A percentile compares a stretch with the other conserved stretches of the same genome.
These are phyloP conservation scores for Petunia hybrid DNA, from an alignment of 305 asterid genomes.

Conservation along the genomic window DNA sequence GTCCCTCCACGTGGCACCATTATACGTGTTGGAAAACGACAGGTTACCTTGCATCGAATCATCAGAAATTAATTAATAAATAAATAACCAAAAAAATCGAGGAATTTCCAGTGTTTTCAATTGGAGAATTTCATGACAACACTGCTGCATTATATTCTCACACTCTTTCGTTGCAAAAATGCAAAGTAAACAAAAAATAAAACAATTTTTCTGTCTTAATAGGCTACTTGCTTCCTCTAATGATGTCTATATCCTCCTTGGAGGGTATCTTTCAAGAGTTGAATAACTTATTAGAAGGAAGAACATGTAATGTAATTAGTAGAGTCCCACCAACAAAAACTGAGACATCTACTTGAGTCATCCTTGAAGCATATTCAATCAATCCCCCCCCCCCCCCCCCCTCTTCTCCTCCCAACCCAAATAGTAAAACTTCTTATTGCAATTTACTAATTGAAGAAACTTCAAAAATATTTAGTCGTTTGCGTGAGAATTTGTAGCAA, in stretches of 20 bases:
- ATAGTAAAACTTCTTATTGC: neutral
- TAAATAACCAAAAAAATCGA: neutral
- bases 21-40: neutral
- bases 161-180: neutral
- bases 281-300: neutral
- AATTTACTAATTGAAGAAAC: neutral
- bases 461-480: neutral
- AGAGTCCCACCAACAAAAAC: slow-evolving; percentile 3
- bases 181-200: neutral
- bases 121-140: too few relatives aligned
- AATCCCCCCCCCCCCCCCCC: neutral
- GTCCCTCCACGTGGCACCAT: slow-evolving; percentile 30
- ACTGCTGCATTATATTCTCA: too few relatives aligned
- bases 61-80: slow-evolving; percentile 20
- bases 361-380: neutral
- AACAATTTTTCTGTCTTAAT: neutral
- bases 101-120: too few relatives aligned
- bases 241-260: neutral
- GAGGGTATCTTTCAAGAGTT: neutral
- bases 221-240: slow-evolving; percentile 4
- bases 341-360: neutral
- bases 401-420: neutral
- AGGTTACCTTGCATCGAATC: neutral
- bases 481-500: too few relatives aligned
- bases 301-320: neutral